Evolutionary conservation across 192 early-diverging fungal species (phyloP).

Genomic region (Endogone sp.): DNA sequence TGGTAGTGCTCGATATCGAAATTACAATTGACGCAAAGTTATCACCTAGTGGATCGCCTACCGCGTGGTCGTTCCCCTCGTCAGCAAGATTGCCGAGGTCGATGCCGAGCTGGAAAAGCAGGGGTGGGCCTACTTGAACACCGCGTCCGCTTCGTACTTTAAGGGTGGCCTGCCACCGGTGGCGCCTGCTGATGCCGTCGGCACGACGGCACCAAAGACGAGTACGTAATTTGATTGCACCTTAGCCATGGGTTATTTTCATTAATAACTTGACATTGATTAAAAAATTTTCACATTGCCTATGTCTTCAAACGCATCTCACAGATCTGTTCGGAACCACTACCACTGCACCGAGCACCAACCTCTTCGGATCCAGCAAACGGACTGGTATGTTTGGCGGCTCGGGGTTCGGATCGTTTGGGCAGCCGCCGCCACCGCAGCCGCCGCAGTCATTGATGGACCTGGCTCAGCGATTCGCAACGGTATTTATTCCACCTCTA

Average conservation of each 20-base stretch:
- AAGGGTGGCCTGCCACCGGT: neutral
- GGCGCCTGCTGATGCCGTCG: no score
- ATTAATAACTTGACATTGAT: no score
- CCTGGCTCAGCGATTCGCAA: neutral
- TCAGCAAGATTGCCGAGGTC: neutral
- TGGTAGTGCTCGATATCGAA: no score
- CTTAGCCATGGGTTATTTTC: no score
- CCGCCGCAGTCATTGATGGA: neutral
- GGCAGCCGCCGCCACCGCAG: neutral
- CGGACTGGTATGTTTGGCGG: neutral
- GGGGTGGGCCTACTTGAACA: neutral
- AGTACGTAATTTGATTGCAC: neutral
- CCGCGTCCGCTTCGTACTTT: neutral
- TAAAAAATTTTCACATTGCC: no score
- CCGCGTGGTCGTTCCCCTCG: neutral
- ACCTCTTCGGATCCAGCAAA: neutral
- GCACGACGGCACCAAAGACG: neutral
- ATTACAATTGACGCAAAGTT: neutral
- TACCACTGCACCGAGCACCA: no score
- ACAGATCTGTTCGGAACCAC: no score
- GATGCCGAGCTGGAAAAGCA: neutral
- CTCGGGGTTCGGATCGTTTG: neutral
- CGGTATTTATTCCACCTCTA: no score
- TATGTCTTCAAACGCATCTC: no score
- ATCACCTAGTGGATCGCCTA: neutral